phyloP scores from a whole-genome alignment of 2,329 filamentous ascomycete species.

The Sclerotinia minor region DNA sequence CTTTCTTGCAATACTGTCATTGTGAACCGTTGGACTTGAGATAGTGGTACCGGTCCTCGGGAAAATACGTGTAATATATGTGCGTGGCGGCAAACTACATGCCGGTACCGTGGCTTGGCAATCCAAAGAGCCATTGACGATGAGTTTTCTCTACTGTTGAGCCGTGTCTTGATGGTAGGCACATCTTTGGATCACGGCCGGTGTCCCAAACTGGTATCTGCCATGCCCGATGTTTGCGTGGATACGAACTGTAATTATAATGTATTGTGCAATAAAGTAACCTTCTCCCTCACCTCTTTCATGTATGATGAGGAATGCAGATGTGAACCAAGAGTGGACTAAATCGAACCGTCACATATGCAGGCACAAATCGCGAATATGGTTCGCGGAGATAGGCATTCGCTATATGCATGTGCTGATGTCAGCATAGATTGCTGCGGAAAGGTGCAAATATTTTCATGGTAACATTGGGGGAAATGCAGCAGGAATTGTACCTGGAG shows the following conservation, averaged over 20 bases:
- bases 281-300: conserved; percentile 14
- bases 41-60: conserved; percentile 8
- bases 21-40: conserved; percentile 7
- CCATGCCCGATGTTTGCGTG: background rate
- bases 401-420: conserved; percentile 1
- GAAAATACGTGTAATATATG: conserved; percentile 5
- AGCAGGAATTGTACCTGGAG: background rate
- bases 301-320: conserved; percentile 5
- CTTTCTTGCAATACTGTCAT: conserved; percentile 4
- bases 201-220: background rate
- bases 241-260: conserved; percentile 5
- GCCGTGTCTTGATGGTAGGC: background rate
- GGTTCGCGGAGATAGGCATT: conserved; percentile 7
- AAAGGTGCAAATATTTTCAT: background rate
- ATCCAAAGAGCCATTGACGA: background rate
- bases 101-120: conserved; percentile 4
- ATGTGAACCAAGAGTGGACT: conserved; percentile 6
- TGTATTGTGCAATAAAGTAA: conserved; percentile 11
- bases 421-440: conserved; percentile 10
- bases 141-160: background rate
- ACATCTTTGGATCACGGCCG: background rate
- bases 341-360: conserved; percentile 7
- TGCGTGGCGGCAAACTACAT: background rate
- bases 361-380: conserved; percentile 16
- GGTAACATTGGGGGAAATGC: conserved; percentile 5